Percentiles rank a stretch among this genome's conserved stretches.
These are phyloP conservation scores for Pseudogymnoascus sp. DNA, from an alignment of 2,329 filamentous ascomycete genomes.

Conservation along the genomic window DNA sequence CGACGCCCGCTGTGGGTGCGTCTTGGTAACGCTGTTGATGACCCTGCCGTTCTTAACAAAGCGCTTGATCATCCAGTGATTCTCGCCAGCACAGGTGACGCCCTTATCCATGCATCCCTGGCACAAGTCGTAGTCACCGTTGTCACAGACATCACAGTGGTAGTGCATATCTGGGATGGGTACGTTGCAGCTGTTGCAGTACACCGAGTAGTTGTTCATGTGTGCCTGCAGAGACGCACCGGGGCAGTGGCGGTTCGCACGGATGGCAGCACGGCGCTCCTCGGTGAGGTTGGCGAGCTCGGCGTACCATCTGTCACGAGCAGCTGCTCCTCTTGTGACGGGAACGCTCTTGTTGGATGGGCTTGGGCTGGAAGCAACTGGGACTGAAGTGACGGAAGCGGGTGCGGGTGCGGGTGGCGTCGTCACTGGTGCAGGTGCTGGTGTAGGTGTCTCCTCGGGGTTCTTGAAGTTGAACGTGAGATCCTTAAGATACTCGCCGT, in stretches of 20 bases:
- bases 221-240: constrained; percentile 11
- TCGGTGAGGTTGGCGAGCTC: constrained; percentile 24
- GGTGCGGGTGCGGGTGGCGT: background rate
- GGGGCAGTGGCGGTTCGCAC: constrained; percentile 10
- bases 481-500: constrained; percentile 3
- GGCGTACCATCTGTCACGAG: constrained; percentile 29
- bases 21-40: constrained; percentile 79
- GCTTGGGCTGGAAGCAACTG: background rate
- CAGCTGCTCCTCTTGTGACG: constrained; percentile 21
- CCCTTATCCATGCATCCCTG: constrained; percentile 67
- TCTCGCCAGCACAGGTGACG: constrained; percentile 65
- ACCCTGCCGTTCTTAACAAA: constrained; percentile 70
- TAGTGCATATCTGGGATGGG: constrained; percentile 77
- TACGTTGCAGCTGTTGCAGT: constrained; percentile 83
- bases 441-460: background rate
- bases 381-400: background rate
- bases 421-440: background rate
- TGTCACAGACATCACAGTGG: constrained; percentile 89
- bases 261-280: constrained; percentile 19
- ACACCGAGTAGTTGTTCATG: constrained; percentile 62
- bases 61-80: constrained; percentile 94
- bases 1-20: constrained; percentile 54
- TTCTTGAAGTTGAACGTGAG: constrained; percentile 10
- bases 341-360: constrained; percentile 19
- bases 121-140: constrained; percentile 92